Evolutionary conservation across 331 rosid species (phyloP).

Genomic region (Quercus phellos): DNA sequence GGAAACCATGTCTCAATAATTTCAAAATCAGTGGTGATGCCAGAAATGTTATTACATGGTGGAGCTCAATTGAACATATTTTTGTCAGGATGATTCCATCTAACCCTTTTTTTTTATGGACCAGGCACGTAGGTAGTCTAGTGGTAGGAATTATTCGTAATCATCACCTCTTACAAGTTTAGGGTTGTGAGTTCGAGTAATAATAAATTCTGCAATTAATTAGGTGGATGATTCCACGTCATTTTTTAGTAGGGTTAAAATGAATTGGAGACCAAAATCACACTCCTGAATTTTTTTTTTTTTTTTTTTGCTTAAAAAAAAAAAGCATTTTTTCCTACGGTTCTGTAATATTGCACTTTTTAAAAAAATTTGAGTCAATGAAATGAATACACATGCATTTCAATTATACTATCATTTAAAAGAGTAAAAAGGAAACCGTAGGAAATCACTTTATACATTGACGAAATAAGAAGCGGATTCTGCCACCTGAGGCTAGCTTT

Average conservation of each 20-base stretch:
- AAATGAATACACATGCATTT: no score
- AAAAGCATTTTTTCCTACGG: neutral
- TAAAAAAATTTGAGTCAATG: neutral
- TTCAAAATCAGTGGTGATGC: neutral
- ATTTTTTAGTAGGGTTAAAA: no score
- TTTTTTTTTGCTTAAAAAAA: no score
- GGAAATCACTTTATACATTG: neutral
- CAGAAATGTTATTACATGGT: neutral
- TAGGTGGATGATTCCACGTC: no score
- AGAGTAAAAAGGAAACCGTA: neutral
- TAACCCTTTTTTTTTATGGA: neutral
- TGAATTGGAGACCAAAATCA: no score
- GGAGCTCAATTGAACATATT: neutral
- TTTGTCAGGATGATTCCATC: neutral
- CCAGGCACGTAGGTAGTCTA: no score
- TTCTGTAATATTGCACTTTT: neutral
- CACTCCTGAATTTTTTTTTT: no score
- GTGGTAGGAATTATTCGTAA: no score
- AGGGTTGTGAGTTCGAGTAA: no score
- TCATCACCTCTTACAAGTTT: no score
- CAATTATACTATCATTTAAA: neutral
- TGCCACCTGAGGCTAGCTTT: neutral
- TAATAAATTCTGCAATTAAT: no score
- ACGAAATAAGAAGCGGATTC: conserved; percentile 1
- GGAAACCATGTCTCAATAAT: neutral